phyloP scores from a whole-genome alignment of 164 flowering plant genomes.

The Platanus orientalis region DNA sequence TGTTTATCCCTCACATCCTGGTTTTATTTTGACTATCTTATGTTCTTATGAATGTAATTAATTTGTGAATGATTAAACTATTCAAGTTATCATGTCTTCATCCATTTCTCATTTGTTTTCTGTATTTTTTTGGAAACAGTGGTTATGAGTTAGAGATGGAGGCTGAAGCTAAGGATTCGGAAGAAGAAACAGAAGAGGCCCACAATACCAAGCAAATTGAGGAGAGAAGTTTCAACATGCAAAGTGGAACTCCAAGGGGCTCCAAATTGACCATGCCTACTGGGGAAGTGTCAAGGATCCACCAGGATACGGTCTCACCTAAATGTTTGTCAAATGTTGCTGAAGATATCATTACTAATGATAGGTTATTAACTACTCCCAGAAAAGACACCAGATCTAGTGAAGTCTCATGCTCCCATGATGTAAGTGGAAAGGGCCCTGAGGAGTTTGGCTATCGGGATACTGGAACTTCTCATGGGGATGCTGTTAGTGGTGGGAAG shows the following conservation, averaged over 20 bases:
- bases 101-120: background rate
- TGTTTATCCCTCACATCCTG: too few species aligned
- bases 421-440: constrained; percentile 6
- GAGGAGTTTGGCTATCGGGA: constrained; percentile 14
- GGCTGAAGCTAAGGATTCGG: constrained; percentile 90
- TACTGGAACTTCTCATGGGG: constrained; percentile 4
- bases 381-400: constrained; percentile 18
- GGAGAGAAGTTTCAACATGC: constrained; percentile 17
- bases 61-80: too few species aligned
- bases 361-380: constrained; percentile 13
- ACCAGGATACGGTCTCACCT: constrained; percentile 8
- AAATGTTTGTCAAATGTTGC: constrained; percentile 13
- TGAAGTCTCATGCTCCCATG: constrained; percentile 14
- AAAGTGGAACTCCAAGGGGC: constrained; percentile 15
- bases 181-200: constrained; percentile 56
- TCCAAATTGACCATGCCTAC: constrained; percentile 18
- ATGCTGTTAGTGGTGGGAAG: constrained; percentile 16
- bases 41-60: background rate
- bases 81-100: background rate
- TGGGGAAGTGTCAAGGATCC: constrained; percentile 20
- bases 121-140: constrained; percentile 32
- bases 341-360: constrained; percentile 9
- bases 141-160: constrained; percentile 88
- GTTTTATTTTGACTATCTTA: background rate
- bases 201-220: constrained; percentile 11